Percentiles rank a stretch among this genome's conserved stretches.
Conservation (phyloP, 2,329 filamentous ascomycete species). For the Aschersonia sp. region DNA sequence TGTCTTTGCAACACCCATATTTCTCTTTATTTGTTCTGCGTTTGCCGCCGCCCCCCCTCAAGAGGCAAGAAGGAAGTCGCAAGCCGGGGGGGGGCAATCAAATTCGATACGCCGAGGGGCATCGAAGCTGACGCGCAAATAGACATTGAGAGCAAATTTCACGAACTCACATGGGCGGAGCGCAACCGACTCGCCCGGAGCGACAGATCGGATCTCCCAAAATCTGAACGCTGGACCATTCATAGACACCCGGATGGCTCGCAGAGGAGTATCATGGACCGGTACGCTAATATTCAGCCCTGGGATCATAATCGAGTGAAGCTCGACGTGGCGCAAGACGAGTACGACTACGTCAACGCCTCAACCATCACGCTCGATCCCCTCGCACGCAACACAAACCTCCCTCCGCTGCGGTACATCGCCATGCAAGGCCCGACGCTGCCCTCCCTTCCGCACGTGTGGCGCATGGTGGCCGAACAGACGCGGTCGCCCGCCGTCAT, state of each 20-base stretch:
- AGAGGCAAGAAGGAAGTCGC: no score
- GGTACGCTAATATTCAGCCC: constrained; percentile 81
- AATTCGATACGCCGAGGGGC: no score
- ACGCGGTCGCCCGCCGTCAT: constrained; percentile 59
- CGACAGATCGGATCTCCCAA: constrained; percentile 17
- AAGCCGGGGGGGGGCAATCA: no score
- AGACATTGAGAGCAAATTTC: constrained; percentile 35
- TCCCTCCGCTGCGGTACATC: constrained; percentile 52
- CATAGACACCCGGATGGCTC: constrained; percentile 18
- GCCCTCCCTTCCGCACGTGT: constrained; percentile 66
- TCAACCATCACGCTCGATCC: constrained; percentile 50
- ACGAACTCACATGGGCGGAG: constrained; percentile 39
- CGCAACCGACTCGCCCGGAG: constrained; percentile 29
- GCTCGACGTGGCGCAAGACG: constrained; percentile 59
- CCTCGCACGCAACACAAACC: constrained; percentile 16
- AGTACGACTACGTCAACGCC: constrained; percentile 71
- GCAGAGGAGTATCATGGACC: constrained; percentile 42
- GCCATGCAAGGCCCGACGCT: constrained; percentile 85
- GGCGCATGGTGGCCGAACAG: constrained; percentile 91
- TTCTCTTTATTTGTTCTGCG: no score
- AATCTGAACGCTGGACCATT: constrained; percentile 18
- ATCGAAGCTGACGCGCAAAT: constrained; percentile 8
- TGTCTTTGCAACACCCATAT: background rate
- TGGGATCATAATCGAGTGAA: constrained; percentile 78
- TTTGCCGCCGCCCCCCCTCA: no score